These are phyloP conservation scores for Echinosphaeria canescens DNA, from an alignment of 2,329 filamentous ascomycete species.

Conservation along the genomic window DNA sequence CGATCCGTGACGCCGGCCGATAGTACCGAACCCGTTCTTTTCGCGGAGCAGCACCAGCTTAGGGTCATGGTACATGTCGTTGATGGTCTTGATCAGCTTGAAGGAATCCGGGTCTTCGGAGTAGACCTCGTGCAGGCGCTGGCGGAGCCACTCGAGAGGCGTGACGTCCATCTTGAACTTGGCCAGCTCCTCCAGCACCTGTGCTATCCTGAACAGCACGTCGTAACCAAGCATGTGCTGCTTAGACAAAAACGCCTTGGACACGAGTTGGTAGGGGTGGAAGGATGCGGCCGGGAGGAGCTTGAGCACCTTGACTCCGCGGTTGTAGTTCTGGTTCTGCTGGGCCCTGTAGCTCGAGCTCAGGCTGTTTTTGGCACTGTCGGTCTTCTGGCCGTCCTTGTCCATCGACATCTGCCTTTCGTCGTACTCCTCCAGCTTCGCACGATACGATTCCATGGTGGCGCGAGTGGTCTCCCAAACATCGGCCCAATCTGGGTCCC, in stretches of 20 bases:
- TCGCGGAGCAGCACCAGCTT: conserved; percentile 24
- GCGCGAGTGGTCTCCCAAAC: conserved; percentile 27
- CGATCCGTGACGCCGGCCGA: too few species aligned
- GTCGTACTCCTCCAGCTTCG: conserved; percentile 17
- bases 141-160: conserved; percentile 32
- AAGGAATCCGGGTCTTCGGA: conserved; percentile 20
- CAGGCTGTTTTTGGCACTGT: conserved; percentile 11
- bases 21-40: conserved; percentile 32
- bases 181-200: conserved; percentile 27
- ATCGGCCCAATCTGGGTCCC: conserved; percentile 16
- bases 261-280: conserved; percentile 32
- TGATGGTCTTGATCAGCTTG: conserved; percentile 24
- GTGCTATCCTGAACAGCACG: conserved; percentile 30
- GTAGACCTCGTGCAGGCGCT: conserved; percentile 28
- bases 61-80: conserved; percentile 31
- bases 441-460: too few species aligned
- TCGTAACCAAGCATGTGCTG: conserved; percentile 28
- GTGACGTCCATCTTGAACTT: conserved; percentile 29
- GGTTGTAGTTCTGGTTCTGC: conserved; percentile 31
- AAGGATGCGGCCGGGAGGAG: conserved; percentile 27
- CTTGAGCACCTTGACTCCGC: conserved; percentile 26
- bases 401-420: conserved; percentile 21
- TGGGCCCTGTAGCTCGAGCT: conserved; percentile 23
- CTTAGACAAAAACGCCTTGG: conserved; percentile 26
- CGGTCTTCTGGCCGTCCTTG: conserved; percentile 18